phyloP scores from a whole-genome alignment of 495 filamentous ascomycete species.

The Penicillium desertorum region DNA sequence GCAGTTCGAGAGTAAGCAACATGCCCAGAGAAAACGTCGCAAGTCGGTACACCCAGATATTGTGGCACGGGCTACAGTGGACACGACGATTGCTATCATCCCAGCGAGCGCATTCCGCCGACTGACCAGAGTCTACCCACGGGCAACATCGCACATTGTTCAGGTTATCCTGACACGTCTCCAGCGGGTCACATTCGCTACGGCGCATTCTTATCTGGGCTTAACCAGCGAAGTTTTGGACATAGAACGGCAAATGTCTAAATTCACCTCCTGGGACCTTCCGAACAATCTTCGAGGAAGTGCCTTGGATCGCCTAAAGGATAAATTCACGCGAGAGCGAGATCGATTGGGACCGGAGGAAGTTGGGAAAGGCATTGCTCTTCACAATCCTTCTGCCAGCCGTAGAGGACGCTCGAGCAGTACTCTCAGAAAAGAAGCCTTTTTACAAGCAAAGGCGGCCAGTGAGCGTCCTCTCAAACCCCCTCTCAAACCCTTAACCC shows the following conservation, averaged over 20 bases:
- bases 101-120: conserved; percentile 93
- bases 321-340: conserved; percentile 84
- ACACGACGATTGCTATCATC: conserved; percentile 98
- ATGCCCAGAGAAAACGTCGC: conserved; percentile 35
- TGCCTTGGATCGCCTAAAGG: conserved; percentile 82
- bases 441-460: conserved; percentile 61
- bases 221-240: conserved; percentile 85
- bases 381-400: conserved; percentile 76
- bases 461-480: conserved; percentile 27
- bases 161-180: conserved; percentile 94
- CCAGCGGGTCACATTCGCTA: conserved; percentile 90
- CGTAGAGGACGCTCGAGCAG: conserved; percentile 71
- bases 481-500: conserved; percentile 22
- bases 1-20: conserved; percentile 5
- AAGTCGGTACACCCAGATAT: conserved; percentile 95
- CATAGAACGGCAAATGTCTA: conserved; percentile 88
- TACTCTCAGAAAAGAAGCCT: conserved; percentile 76
- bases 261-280: conserved; percentile 85
- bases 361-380: conserved; percentile 86
- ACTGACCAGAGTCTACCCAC: conserved; percentile 91
- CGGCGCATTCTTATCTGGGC: conserved; percentile 90
- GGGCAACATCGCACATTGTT: conserved; percentile 94
- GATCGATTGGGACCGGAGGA: conserved; percentile 85
- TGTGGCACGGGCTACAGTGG: conserved; percentile 91
- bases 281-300: conserved; percentile 88